Percentiles rank a stretch among this genome's conserved stretches.
Evolutionary conservation across 1,139 yeast species (phyloP).

Genomic region (Meyerozyma guilliermondii): DNA sequence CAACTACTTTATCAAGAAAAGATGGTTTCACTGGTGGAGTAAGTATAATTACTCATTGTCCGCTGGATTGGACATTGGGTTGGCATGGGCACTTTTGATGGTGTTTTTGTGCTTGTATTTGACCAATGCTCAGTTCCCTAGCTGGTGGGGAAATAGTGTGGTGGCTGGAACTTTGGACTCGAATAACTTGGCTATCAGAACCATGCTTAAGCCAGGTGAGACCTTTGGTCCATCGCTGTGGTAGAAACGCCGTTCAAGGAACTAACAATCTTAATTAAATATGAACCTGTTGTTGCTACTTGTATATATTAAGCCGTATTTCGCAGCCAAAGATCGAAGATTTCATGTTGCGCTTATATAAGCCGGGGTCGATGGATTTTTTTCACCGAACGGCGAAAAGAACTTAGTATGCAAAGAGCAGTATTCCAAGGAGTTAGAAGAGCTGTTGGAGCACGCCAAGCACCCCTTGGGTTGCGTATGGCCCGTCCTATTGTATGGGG

Average conservation of each 20-base stretch:
- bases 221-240: constrained; percentile 20
- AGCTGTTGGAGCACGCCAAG: neutral
- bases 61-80: constrained; percentile 54
- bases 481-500: neutral
- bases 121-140: constrained; percentile 26
- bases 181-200: constrained; percentile 9
- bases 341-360: neutral
- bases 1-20: constrained; percentile 30
- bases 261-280: too few species aligned
- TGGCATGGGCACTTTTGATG: constrained; percentile 47
- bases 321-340: neutral
- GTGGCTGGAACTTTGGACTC: constrained; percentile 20
- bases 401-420: neutral
- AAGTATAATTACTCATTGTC: constrained; percentile 58
- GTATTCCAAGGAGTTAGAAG: neutral
- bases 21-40: constrained; percentile 57
- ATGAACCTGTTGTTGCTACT: too few species aligned
- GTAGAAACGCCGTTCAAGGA: too few species aligned
- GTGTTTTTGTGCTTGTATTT: constrained; percentile 38
- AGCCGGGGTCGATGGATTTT: neutral
- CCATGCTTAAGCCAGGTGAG: constrained; percentile 11
- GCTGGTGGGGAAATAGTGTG: constrained; percentile 61
- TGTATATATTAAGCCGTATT: too few species aligned
- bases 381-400: neutral
- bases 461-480: neutral